These are phyloP conservation scores for Aegilops tauschii DNA, from an alignment of 176 grass and related monocot genomes.

Conservation along the genomic window DNA sequence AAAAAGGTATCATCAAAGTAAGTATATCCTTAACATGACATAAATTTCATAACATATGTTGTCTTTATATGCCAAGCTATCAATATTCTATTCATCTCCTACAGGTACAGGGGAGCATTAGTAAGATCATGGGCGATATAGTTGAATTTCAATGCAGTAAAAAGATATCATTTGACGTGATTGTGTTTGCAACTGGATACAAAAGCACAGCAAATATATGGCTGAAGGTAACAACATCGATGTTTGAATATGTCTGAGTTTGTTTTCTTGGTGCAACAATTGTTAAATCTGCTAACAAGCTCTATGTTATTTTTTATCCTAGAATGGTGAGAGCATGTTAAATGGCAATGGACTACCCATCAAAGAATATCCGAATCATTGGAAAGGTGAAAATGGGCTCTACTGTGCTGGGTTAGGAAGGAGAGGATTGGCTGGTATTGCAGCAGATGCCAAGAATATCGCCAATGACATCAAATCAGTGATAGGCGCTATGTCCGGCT, in stretches of 20 bases:
- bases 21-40: not conserved
- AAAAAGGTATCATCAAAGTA: not conserved
- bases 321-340: slow-evolving; percentile 1
- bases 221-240: not conserved
- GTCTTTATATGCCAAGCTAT: not conserved
- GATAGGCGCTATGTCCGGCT: not conserved
- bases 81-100: not conserved
- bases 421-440: not conserved
- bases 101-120: not conserved
- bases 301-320: not conserved
- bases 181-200: slow-evolving; percentile 38
- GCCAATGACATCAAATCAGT: not conserved
- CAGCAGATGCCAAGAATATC: not conserved
- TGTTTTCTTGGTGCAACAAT: not conserved
- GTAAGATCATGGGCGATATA: slow-evolving; percentile 7
- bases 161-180: not conserved
- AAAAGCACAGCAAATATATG: slow-evolving; percentile 31
- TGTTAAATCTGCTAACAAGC: not conserved
- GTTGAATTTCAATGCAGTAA: slow-evolving; percentile 21
- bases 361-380: not conserved
- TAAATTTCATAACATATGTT: not conserved
- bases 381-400: not conserved
- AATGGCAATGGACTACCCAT: not conserved
- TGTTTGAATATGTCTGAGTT: not conserved
- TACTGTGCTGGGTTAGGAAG: not conserved